Conservation (phyloP, 148 eudicot genomes). For the Bassia scoparia region DNA sequence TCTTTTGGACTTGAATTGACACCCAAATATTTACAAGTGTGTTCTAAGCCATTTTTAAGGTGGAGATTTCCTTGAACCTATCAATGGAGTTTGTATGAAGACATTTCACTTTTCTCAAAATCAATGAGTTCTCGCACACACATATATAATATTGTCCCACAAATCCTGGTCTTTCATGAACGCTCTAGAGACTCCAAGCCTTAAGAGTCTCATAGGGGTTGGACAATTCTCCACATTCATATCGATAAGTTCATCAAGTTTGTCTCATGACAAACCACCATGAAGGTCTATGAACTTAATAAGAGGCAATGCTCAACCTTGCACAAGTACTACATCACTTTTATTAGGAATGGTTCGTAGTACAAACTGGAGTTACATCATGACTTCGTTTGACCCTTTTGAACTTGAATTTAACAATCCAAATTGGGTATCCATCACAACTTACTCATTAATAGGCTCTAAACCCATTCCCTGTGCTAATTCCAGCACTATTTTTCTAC, state of each 20-base stretch:
- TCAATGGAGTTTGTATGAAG: too few relatives aligned
- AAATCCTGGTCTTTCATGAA: background rate
- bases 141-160: too few relatives aligned
- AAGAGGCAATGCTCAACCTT: too few relatives aligned
- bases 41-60: too few relatives aligned
- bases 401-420: too few relatives aligned
- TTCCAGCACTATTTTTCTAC: background rate
- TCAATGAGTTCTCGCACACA: too few relatives aligned
- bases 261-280: background rate
- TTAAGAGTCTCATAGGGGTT: background rate
- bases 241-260: background rate
- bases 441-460: background rate
- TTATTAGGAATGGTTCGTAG: too few relatives aligned
- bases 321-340: background rate
- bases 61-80: too few relatives aligned
- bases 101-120: too few relatives aligned
- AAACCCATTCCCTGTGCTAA: background rate
- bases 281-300: background rate
- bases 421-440: background rate
- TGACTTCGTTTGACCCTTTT: background rate
- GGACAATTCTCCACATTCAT: background rate
- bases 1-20: background rate
- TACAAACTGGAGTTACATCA: background rate
- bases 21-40: too few relatives aligned
- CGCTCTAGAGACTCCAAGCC: background rate